These are phyloP conservation scores for Teratosphaeria destructans DNA, from an alignment of 2,329 filamentous ascomycete genomes.

Conservation along the genomic window DNA sequence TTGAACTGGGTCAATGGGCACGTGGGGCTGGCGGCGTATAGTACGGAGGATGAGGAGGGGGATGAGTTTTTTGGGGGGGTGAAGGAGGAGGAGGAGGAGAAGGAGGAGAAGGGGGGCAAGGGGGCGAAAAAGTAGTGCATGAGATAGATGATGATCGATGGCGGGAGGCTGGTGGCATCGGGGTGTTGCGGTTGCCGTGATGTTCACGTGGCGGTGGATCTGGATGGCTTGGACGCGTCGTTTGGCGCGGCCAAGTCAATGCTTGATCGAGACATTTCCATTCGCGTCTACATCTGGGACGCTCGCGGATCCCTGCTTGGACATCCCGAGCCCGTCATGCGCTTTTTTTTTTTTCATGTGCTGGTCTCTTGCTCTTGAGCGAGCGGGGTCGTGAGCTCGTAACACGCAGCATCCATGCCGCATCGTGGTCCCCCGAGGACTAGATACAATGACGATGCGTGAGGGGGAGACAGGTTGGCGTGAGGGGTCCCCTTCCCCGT, in stretches of 20 bases:
- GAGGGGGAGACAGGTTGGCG: background rate
- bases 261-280: too few species aligned
- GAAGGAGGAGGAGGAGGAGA: background rate
- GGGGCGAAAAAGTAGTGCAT: background rate
- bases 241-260: too few species aligned
- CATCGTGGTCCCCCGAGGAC: background rate
- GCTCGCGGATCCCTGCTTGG: too few species aligned
- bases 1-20: constrained; percentile 62
- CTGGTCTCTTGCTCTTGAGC: too few species aligned
- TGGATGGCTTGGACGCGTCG: too few species aligned
- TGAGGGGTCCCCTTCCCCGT: constrained; percentile 36
- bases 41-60: background rate
- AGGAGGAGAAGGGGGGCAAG: background rate
- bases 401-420: background rate
- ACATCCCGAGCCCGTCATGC: background rate
- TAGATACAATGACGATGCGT: background rate
- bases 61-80: background rate
- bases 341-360: too few species aligned
- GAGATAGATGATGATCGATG: background rate
- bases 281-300: too few species aligned
- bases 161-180: too few species aligned
- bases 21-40: background rate
- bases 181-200: too few species aligned
- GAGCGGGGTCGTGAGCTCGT: background rate
- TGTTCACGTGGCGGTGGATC: too few species aligned